A percentile compares a stretch with the other conserved stretches of the same genome.
These are phyloP conservation scores for Aspergillus indologenus DNA, from an alignment of 495 filamentous ascomycete genomes.

Conservation along the genomic window DNA sequence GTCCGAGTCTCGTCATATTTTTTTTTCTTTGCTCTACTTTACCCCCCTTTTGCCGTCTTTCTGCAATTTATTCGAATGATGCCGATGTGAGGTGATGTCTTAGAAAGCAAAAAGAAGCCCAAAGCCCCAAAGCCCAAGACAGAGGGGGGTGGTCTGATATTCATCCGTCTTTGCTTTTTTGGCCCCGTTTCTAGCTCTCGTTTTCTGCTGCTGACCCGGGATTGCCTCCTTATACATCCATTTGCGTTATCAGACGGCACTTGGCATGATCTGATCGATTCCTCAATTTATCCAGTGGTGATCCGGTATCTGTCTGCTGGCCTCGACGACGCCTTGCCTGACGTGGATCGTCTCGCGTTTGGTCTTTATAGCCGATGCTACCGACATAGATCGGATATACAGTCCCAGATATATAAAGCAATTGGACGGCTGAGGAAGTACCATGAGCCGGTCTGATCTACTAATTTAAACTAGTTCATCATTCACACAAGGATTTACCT, in stretches of 20 bases:
- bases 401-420: background rate
- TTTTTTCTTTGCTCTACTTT: background rate
- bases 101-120: too few species aligned
- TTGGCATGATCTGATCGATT: background rate
- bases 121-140: too few species aligned
- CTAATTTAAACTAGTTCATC: background rate
- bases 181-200: background rate
- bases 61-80: background rate
- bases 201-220: background rate
- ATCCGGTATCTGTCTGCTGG: background rate
- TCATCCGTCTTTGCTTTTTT: background rate
- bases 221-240: background rate
- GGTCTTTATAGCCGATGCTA: background rate
- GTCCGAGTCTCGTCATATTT: background rate
- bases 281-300: background rate
- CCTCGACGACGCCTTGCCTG: background rate
- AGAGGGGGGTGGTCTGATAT: constrained; percentile 3
- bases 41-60: constrained; percentile 5
- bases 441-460: constrained; percentile 3
- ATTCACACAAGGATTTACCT: background rate
- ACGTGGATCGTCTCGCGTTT: background rate
- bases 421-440: background rate
- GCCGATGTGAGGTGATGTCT: constrained; percentile 3
- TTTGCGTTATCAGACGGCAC: background rate
- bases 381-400: background rate